Evolutionary conservation across 352 stramenopile species (phyloP).

Genomic region (Globisporangium nagaii): DNA sequence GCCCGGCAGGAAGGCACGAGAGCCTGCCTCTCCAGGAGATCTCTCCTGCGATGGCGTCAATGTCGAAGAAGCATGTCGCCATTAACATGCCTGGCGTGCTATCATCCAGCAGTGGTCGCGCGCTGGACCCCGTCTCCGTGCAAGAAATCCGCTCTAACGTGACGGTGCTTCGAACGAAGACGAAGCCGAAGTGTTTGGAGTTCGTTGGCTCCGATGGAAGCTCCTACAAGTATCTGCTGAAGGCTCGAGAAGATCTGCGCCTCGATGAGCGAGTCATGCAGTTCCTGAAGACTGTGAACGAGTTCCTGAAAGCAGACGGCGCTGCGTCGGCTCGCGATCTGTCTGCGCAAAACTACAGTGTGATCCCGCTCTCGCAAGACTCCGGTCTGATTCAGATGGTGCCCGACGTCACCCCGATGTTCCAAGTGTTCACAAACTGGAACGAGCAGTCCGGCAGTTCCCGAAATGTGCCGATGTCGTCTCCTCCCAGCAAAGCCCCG

Average conservation of each 20-base stretch:
- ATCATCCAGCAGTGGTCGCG: slow-evolving; percentile 10
- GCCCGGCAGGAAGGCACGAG: slow-evolving; percentile 34
- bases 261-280: slow-evolving; percentile 91
- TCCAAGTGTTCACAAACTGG: slow-evolving; percentile 69
- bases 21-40: slow-evolving; percentile 64
- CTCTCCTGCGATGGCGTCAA: slow-evolving; percentile 50
- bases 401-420: slow-evolving; percentile 70
- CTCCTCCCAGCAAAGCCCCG: slow-evolving; percentile 4
- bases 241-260: slow-evolving; percentile 83
- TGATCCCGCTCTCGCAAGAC: slow-evolving; percentile 74
- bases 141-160: slow-evolving; percentile 31
- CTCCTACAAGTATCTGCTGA: slow-evolving; percentile 78
- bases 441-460: slow-evolving; percentile 19
- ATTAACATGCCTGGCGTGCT: slow-evolving; percentile 57
- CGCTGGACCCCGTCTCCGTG: slow-evolving; percentile 26
- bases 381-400: slow-evolving; percentile 87
- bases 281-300: slow-evolving; percentile 71
- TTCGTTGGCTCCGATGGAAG: slow-evolving; percentile 74
- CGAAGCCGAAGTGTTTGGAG: slow-evolving; percentile 80
- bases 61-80: slow-evolving; percentile 25
- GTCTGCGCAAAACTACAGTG: slow-evolving; percentile 59
- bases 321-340: slow-evolving; percentile 37
- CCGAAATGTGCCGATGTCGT: slow-evolving; percentile 16
- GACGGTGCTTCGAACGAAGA: slow-evolving; percentile 73
- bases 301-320: slow-evolving; percentile 50